Evolutionary conservation across 2,329 filamentous ascomycete species (phyloP), one percentile per base, ranked within the genome.

Genomic region (Penicillium sp.): DNA sequence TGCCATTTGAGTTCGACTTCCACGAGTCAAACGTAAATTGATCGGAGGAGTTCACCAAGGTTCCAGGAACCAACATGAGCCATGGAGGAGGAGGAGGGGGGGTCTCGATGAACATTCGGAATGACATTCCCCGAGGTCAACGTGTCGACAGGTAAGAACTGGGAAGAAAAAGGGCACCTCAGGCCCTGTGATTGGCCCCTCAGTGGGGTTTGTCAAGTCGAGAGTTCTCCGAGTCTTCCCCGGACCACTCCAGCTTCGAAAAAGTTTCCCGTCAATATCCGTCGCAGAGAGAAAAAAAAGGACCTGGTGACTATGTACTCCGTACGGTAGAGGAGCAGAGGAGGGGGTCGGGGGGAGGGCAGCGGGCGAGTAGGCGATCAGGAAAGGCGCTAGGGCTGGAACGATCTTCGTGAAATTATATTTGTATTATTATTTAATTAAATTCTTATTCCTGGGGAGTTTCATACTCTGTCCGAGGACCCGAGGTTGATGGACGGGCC

Each of bases 201-300:
- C 25, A 30, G 33, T 45, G 58, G 53, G 53, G 35, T 49, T 30
- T 19, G 55, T 45, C 52, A 57, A 25, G 53, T 64, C 66, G 67
- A 69, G 59, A 65, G 63, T 68, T 69, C 65, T 65, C 67, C 66
- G 66, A 69, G 61, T 63, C 59, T 66, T 53, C 59, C 60, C 67
- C 66, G 67, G 61, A 60, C 55, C 59, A 37, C 43, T 61, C 46
- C 52, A 35, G 48, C 56, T 37, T 37, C 13, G 6, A 11, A 33
- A 33, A 37, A 14, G 35, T 66, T 67, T 58, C 59, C 67, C 67
- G 67, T 49, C 58, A 57, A 61, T 68, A 68, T 62, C 67, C 67
- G 67, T 58, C 25, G 8, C 19, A 26, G 22, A 26, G 13, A 37
- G 35, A 10, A 14, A 37, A 33, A 33, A 5, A 30, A 30, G 28